Evolutionary conservation across 2,329 filamentous ascomycete genomes (phyloP).

Genomic region (Plectosphaerella sp.): DNA sequence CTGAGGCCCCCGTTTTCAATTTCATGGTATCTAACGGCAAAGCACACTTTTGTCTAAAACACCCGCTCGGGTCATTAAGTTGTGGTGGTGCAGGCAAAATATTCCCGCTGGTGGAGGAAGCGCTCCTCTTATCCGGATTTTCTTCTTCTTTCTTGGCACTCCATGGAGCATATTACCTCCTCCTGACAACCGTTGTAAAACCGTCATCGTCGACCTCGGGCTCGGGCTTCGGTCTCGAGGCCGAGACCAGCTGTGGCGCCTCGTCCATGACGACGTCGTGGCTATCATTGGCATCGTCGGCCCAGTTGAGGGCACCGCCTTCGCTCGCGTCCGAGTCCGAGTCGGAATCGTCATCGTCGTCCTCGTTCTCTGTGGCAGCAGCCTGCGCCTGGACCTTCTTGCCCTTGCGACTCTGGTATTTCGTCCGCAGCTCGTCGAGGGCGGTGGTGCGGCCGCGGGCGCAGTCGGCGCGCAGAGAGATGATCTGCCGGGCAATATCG

Average conservation of each 20-base stretch:
- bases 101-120: too few relatives aligned
- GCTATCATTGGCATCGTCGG: constrained; percentile 52
- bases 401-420: constrained; percentile 58
- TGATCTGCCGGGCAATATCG: constrained; percentile 68
- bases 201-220: constrained; percentile 78
- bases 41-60: background rate
- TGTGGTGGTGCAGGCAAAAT: too few relatives aligned
- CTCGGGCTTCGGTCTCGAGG: constrained; percentile 57
- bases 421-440: constrained; percentile 58
- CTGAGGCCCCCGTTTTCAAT: constrained; percentile 7
- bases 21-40: background rate
- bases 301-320: constrained; percentile 60
- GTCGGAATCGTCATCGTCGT: constrained; percentile 59
- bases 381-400: constrained; percentile 37
- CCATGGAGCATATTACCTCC: constrained; percentile 36
- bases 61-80: background rate
- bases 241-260: constrained; percentile 56
- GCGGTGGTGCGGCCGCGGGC: constrained; percentile 61
- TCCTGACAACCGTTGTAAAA: constrained; percentile 70
- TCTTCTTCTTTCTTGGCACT: too few relatives aligned
- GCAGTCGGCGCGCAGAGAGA: constrained; percentile 62
- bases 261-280: constrained; percentile 66
- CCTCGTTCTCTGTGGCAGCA: constrained; percentile 39
- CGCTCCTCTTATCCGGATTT: too few relatives aligned
- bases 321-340: constrained; percentile 51